Percentiles rank a stretch among this genome's conserved stretches.
Conservation (phyloP, 345 rosid genomes). For the Microcos paniculata region DNA sequence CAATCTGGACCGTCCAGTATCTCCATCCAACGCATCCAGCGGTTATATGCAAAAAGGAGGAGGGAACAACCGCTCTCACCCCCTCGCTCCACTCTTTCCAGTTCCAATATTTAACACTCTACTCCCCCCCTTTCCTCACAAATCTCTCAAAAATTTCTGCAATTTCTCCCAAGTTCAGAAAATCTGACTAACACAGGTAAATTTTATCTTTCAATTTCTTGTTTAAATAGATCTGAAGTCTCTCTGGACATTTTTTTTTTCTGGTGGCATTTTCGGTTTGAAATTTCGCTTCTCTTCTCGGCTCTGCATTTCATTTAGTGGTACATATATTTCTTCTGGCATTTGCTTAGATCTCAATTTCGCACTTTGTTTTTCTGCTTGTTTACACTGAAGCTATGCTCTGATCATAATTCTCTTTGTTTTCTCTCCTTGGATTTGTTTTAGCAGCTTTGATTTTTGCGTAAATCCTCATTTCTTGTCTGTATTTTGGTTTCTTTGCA, state of each 20-base stretch:
- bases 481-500: background rate
- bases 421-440: too few species aligned
- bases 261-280: background rate
- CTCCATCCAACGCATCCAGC: background rate
- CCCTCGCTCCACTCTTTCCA: background rate
- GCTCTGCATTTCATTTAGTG: background rate
- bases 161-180: background rate
- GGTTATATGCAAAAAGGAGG: background rate
- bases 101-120: background rate
- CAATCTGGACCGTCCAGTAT: background rate
- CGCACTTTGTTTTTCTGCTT: background rate
- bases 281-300: background rate
- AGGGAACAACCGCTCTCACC: background rate
- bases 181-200: background rate
- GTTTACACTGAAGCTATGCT: background rate
- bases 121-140: background rate
- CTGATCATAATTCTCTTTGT: background rate
- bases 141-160: background rate
- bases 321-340: background rate
- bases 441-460: background rate
- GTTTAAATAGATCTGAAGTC: background rate
- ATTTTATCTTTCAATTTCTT: background rate
- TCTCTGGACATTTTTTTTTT: background rate
- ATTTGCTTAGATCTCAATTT: background rate
- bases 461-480: background rate